Conservation (phyloP, 768 basidiomycete species). For the Lactarius indigo region DNA sequence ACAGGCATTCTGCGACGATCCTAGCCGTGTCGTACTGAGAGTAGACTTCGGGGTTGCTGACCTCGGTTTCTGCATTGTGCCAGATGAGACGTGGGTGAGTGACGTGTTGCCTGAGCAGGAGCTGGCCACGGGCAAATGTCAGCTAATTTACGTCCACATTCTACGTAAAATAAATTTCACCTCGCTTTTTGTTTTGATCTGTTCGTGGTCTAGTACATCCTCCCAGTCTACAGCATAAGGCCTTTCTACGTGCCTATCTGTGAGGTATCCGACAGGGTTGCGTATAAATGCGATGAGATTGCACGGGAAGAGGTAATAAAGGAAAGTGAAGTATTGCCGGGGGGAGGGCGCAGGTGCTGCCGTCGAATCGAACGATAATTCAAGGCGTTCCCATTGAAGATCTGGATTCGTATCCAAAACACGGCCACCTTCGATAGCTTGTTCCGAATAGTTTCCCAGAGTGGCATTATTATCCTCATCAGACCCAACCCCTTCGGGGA, state of each 20-base stretch:
- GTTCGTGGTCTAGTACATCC: constrained; percentile 59
- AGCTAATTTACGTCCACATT: neutral
- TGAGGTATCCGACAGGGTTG: constrained; percentile 61
- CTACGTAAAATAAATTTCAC: constrained; percentile 36
- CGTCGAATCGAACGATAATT: constrained; percentile 52
- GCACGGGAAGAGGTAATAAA: constrained; percentile 91
- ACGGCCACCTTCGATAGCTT: constrained; percentile 11
- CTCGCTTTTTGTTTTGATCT: constrained; percentile 70
- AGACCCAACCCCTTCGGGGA: constrained; percentile 12
- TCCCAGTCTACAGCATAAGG: constrained; percentile 74
- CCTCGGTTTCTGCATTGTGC: constrained; percentile 18
- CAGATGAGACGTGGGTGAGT: constrained; percentile 25
- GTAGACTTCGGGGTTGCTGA: constrained; percentile 19
- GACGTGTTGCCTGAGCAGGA: constrained; percentile 23
- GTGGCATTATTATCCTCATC: constrained; percentile 1
- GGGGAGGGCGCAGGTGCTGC: constrained; percentile 56
- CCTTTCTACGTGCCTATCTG: constrained; percentile 44
- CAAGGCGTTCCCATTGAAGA: constrained; percentile 66
- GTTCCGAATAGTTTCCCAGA: constrained; percentile 17
- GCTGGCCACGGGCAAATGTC: constrained; percentile 6
- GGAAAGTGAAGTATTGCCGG: constrained; percentile 64
- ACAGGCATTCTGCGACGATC: constrained; percentile 22
- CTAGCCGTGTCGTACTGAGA: constrained; percentile 17
- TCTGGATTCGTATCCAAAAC: constrained; percentile 42
- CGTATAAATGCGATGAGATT: constrained; percentile 81